These are phyloP conservation scores for Candolleomyces eurysporus DNA, from an alignment of 768 basidiomycete species.

Conservation along the genomic window DNA sequence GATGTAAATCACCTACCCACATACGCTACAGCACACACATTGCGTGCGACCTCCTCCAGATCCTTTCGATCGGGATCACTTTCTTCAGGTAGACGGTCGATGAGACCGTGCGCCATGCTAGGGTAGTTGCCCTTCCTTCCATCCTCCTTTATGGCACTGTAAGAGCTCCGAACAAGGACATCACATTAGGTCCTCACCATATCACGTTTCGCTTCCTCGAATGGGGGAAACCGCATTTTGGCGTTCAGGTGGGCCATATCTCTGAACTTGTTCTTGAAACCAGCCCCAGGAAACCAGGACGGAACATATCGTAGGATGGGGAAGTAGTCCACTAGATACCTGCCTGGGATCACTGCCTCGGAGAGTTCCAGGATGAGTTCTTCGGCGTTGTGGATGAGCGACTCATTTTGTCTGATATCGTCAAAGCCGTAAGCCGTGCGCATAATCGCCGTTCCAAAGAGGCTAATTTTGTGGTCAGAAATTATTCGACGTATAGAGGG, in stretches of 20 bases:
- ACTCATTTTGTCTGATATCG: conserved; percentile 31
- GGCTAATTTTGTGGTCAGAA: not conserved
- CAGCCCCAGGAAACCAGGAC: conserved; percentile 38
- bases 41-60: not conserved
- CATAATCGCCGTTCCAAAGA: conserved; percentile 20
- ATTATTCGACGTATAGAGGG: not conserved
- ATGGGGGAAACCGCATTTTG: conserved; percentile 19
- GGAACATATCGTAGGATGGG: conserved; percentile 33
- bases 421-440: conserved; percentile 30
- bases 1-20: not conserved
- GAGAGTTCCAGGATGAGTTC: conserved; percentile 22
- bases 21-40: conserved; percentile 1
- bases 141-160: not conserved
- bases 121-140: not conserved
- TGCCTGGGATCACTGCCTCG: conserved; percentile 23
- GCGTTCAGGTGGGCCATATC: conserved; percentile 14
- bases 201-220: conserved; percentile 15
- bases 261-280: conserved; percentile 28
- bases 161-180: not conserved
- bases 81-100: conserved; percentile 1
- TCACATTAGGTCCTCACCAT: conserved; percentile 10
- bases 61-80: not conserved
- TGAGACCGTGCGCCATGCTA: not conserved
- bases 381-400: conserved; percentile 33
- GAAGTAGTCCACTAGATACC: conserved; percentile 21